Base-by-base conservation (phyloP, 306 rosid species). In the Vachellia pachyceras region DNA sequence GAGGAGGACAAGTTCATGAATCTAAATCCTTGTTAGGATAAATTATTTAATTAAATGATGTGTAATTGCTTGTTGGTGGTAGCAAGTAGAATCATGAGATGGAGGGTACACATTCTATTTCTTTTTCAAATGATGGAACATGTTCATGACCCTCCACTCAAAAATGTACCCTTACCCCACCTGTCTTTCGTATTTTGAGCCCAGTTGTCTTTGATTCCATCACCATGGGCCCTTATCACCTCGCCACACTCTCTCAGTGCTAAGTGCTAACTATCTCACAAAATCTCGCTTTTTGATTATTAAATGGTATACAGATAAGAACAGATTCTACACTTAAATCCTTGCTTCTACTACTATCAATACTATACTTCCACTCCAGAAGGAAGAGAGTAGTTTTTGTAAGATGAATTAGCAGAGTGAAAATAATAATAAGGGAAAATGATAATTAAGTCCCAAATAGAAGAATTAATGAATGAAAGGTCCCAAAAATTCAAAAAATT, bases 101-200 rank as follows among this genome's bases (percentile, higher is more conserved):
- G 36, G 55, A 69, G 13, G 55, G 75, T 45, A 70, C 75, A 70
- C 13, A 70, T 70, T 70, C 57, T 44, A 14, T 75, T 20, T 58
- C 55, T 3, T 77, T 79, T 87, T 64, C 25, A 63, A 76, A 22
- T 78, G 89, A 86, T 83, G 90, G 86, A 85, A 85, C 82, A 66
- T 81, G 75, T 55, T 76, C 77, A 89, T 75, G 81, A 77, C 60
- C 69, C 90, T 86, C 87, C 92, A 84, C 87, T 80, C 45, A 74
- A 10, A 37, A 45, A 80, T 71, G 81, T 80, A 77, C 80, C 86
- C 86, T 79, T 72, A 77, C 6, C 18, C 25, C 49, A 79, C 5
- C 12, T 23, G 35, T 22, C 33, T 36, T 1, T 68, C n/a, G 55
- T 69, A 11, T 69, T 69, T 5, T 44, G 44, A 11, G 55, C 74